phyloP scores from a whole-genome alignment of 805 yeast genomes.

The Cyberlindnera subsufficiens region DNA sequence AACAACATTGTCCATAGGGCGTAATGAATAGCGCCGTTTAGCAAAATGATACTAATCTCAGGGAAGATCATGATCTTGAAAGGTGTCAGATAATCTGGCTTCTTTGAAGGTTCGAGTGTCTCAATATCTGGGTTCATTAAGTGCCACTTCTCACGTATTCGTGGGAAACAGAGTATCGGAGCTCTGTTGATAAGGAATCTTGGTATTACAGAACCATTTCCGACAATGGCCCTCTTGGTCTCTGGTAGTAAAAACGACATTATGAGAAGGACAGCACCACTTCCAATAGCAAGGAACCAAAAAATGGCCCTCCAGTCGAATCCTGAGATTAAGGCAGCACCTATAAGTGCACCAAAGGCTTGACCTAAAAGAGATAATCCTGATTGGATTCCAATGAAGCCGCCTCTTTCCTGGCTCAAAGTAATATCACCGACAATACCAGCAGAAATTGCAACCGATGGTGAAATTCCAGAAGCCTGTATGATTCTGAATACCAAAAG shows the following conservation, averaged over 20 bases:
- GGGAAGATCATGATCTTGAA: slow-evolving; percentile 36
- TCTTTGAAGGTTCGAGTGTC: slow-evolving; percentile 21
- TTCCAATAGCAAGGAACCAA: slow-evolving; percentile 66
- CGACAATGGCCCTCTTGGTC: slow-evolving; percentile 65
- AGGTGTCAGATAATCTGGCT: slow-evolving; percentile 30
- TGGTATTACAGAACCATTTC: slow-evolving; percentile 66
- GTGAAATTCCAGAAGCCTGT: slow-evolving; percentile 76
- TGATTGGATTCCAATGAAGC: slow-evolving; percentile 55
- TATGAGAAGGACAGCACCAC: slow-evolving; percentile 37
- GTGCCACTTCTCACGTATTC: slow-evolving; percentile 16
- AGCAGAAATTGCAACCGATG: slow-evolving; percentile 62
- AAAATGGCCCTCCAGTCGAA: slow-evolving; percentile 75
- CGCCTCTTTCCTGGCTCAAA: slow-evolving; percentile 61
- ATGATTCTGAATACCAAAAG: slow-evolving; percentile 63
- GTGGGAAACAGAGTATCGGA: slow-evolving; percentile 30
- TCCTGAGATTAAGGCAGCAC: slow-evolving; percentile 34
- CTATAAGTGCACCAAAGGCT: slow-evolving; percentile 75
- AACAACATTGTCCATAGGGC: slow-evolving; percentile 66
- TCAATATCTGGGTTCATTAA: slow-evolving; percentile 27
- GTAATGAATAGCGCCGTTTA: slow-evolving; percentile 59
- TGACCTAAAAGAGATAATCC: slow-evolving; percentile 69
- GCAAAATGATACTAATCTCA: slow-evolving; percentile 41
- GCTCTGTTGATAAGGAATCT: slow-evolving; percentile 33
- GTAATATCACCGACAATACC: slow-evolving; percentile 76
- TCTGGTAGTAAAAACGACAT: slow-evolving; percentile 55